Base-by-base conservation (phyloP, 2,329 filamentous ascomycete genomes). In the Penicillium sp. region DNA sequence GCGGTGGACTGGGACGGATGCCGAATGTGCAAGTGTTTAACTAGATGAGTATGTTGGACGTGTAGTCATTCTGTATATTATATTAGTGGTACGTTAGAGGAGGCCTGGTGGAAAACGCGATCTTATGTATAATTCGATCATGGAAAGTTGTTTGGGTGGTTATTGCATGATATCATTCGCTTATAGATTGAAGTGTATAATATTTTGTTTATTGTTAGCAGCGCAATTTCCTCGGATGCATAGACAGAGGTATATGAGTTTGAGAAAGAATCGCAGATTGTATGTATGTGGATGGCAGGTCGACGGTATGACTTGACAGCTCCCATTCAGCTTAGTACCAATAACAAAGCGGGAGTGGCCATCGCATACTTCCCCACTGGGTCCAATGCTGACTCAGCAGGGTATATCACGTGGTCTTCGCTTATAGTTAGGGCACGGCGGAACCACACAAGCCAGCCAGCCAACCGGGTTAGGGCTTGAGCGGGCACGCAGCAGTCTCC, bases 1-100 rank as follows among this genome's bases (percentile, higher is more conserved):
- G 64, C 2, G 67, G 69, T 44, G 78, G 77, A 11, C 53, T 79
- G 56, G 77, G 78, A n/a, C 67, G 75, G 39, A 81, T 80, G 78
- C 78, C 78, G 5, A 71, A 79, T 56, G 69, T 80, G 37, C 71
- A 78, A 60, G 66, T 72, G 3, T 77, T 76, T 58, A 62, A 75
- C 47, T 72, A 59, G 31, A 69, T 33, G 53, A 19, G 37, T n/a
- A 19, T 18, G 37, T 13, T 24, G 51, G 37, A 43, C 44, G 14
- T 46, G 42, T 53, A 31, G 29, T 37, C 28, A 53, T 31, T 39
- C 19, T 55, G 50, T 52, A 52, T 40, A 52, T 51, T 49, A 48
- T 42, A 48, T 37, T 37, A 18, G 14, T 21, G 36, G 14, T 21
- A 39, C 14, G 13, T 29, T 45, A 31, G 5, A 19, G 13, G 18